These are phyloP conservation scores for Hyaloraphidium curvatum DNA, from an alignment of 192 early-diverging fungal genomes.

Conservation along the genomic window DNA sequence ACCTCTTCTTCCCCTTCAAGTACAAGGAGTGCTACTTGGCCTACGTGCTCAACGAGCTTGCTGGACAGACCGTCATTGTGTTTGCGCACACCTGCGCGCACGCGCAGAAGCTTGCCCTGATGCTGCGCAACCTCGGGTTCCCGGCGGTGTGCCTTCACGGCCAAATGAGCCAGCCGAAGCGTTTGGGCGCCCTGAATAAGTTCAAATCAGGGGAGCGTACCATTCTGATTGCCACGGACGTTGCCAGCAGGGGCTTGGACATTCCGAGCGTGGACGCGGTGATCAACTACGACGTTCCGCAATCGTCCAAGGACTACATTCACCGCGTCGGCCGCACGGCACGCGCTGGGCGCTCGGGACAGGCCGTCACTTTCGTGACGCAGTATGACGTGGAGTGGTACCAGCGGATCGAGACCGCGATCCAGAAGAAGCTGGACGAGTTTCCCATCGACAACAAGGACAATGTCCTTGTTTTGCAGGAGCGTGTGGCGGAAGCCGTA, in stretches of 20 bases:
- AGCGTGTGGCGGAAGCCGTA: slow-evolving; percentile 79
- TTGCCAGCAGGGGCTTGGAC: slow-evolving; percentile 78
- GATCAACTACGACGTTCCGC: slow-evolving; percentile 91
- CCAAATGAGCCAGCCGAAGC: slow-evolving; percentile 79
- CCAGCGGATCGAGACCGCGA: slow-evolving; percentile 79
- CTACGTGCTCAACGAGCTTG: slow-evolving; percentile 83
- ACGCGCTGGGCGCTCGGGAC: slow-evolving; percentile 59
- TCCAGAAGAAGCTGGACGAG: slow-evolving; percentile 68
- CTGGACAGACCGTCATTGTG: slow-evolving; percentile 77
- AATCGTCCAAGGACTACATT: slow-evolving; percentile 70
- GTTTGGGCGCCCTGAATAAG: slow-evolving; percentile 77
- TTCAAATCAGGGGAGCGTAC: slow-evolving; percentile 79
- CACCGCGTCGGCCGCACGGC: slow-evolving; percentile 75
- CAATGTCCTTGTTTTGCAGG: slow-evolving; percentile 74
- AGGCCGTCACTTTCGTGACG: slow-evolving; percentile 35
- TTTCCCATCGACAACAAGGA: slow-evolving; percentile 63
- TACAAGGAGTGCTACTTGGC: slow-evolving; percentile 87
- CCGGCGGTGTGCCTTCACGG: slow-evolving; percentile 87
- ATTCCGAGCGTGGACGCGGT: slow-evolving; percentile 91
- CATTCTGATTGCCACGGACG: slow-evolving; percentile 88
- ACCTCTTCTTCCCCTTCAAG: slow-evolving; percentile 90
- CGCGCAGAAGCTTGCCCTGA: slow-evolving; percentile 61
- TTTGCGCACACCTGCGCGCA: slow-evolving; percentile 80
- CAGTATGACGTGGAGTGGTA: slow-evolving; percentile 83
- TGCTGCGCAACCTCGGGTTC: slow-evolving; percentile 86